phyloP scores from a whole-genome alignment of 129 eudicot species.

The Flaveria trinervia region DNA sequence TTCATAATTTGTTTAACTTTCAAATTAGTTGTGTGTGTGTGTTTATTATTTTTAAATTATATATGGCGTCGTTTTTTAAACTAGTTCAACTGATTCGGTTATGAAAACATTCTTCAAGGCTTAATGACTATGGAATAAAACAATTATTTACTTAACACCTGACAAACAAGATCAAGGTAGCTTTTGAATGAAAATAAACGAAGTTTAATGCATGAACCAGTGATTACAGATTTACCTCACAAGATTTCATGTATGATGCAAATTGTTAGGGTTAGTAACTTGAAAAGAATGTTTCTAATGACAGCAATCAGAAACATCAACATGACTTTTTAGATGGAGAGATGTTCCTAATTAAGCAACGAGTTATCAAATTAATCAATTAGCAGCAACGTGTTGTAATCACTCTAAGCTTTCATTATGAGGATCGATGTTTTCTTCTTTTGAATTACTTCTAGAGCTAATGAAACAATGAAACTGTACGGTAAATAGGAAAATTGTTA shows the following conservation, averaged over 20 bases:
- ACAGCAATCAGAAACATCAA: background rate
- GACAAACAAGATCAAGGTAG: background rate
- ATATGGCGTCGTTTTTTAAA: too few relatives aligned
- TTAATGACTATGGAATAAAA: too few relatives aligned
- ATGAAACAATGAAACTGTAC: background rate
- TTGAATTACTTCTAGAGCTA: background rate
- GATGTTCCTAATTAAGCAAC: background rate
- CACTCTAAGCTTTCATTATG: constrained; percentile 15
- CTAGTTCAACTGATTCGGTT: background rate
- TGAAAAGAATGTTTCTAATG: too few relatives aligned
- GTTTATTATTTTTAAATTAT: too few relatives aligned
- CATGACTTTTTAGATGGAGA: background rate
- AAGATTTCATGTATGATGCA: too few relatives aligned
- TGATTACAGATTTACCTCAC: too few relatives aligned
- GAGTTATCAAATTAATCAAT: background rate
- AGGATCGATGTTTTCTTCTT: background rate
- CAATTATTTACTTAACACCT: background rate
- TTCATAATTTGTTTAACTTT: too few relatives aligned
- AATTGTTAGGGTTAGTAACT: too few relatives aligned
- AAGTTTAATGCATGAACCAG: too few relatives aligned
- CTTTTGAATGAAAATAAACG: background rate
- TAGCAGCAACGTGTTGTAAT: background rate
- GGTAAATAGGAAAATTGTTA: background rate
- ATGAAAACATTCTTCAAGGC: background rate
- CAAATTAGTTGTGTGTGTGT: too few relatives aligned